Evolutionary conservation across 352 stramenopile species (phyloP).

Genomic region (Phytopythium mirpurense): DNA sequence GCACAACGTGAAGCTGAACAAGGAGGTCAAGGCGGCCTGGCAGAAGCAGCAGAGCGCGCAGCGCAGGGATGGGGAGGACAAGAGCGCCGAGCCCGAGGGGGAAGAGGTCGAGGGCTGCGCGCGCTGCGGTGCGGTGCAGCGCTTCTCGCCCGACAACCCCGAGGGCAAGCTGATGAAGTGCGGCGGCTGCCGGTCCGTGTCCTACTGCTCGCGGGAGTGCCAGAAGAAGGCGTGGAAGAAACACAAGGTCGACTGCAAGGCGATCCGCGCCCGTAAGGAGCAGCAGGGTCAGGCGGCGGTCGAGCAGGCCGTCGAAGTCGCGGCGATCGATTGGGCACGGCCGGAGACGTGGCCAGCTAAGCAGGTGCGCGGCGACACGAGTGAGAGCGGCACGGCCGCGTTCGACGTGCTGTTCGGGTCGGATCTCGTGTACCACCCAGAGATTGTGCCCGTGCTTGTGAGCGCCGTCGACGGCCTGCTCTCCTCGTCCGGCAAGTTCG

Average conservation of each 20-base stretch:
- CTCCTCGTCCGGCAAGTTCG: constrained; percentile 44
- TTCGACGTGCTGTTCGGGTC: constrained; percentile 81
- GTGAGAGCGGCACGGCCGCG: constrained; percentile 16
- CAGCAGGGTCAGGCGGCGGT: constrained; percentile 8
- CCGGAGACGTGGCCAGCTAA: constrained; percentile 61
- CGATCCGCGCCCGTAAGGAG: constrained; percentile 39
- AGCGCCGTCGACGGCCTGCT: constrained; percentile 75
- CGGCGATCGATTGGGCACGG: constrained; percentile 78
- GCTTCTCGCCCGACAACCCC: constrained; percentile 76
- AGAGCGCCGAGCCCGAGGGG: constrained; percentile 9
- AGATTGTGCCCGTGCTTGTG: constrained; percentile 76
- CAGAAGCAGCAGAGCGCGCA: constrained; percentile 1
- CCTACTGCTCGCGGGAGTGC: constrained; percentile 83
- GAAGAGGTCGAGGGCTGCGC: constrained; percentile 43
- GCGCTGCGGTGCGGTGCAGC: constrained; percentile 65
- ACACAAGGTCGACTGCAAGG: constrained; percentile 82
- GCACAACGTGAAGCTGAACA: constrained; percentile 78
- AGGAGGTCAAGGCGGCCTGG: constrained; percentile 11
- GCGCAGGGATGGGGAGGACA: constrained; percentile 10
- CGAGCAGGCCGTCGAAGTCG: constrained; percentile 42
- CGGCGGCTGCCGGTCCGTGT: constrained; percentile 55
- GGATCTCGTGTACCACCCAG: constrained; percentile 83
- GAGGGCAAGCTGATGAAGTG: constrained; percentile 87
- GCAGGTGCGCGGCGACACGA: constrained; percentile 3
- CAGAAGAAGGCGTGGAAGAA: constrained; percentile 86